Evolutionary conservation across 306 rosid genomes (phyloP).

Genomic region (Fagus crenata): DNA sequence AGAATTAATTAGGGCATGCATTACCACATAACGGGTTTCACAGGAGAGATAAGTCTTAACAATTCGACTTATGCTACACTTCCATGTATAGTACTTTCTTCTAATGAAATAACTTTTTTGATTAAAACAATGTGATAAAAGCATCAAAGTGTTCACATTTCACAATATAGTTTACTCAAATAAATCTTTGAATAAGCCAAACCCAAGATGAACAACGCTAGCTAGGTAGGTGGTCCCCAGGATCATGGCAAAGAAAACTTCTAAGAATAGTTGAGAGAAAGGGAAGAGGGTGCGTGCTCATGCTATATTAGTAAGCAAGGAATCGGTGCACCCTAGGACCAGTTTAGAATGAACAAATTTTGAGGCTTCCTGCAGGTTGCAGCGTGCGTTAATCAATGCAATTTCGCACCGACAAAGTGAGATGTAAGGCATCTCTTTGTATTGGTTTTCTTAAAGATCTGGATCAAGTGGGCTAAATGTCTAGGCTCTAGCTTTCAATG

Average conservation of each 20-base stretch:
- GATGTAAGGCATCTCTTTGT: slow-evolving; percentile 33
- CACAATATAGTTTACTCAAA: slow-evolving; percentile 18
- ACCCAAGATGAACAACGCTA: background rate
- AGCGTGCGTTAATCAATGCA: background rate
- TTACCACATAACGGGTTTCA: background rate
- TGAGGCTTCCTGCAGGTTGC: slow-evolving; percentile 8
- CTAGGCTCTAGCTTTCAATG: slow-evolving; percentile 14
- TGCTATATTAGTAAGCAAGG: slow-evolving; percentile 34
- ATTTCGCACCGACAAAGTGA: slow-evolving; percentile 44
- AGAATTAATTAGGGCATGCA: background rate
- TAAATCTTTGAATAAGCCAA: slow-evolving; percentile 2
- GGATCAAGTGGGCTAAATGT: slow-evolving; percentile 30
- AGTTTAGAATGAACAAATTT: slow-evolving; percentile 6
- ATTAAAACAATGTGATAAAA: background rate
- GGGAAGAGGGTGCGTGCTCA: slow-evolving; percentile 12
- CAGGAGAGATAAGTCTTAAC: background rate
- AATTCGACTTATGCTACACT: background rate
- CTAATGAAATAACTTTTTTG: background rate
- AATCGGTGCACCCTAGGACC: slow-evolving; percentile 7
- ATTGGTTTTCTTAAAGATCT: slow-evolving; percentile 20
- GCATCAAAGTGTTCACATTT: background rate
- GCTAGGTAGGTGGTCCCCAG: background rate
- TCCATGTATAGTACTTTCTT: background rate
- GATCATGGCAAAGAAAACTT: background rate
- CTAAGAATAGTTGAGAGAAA: background rate